Conservation (phyloP, 306 rosid genomes). For the Quercus variabilis region DNA sequence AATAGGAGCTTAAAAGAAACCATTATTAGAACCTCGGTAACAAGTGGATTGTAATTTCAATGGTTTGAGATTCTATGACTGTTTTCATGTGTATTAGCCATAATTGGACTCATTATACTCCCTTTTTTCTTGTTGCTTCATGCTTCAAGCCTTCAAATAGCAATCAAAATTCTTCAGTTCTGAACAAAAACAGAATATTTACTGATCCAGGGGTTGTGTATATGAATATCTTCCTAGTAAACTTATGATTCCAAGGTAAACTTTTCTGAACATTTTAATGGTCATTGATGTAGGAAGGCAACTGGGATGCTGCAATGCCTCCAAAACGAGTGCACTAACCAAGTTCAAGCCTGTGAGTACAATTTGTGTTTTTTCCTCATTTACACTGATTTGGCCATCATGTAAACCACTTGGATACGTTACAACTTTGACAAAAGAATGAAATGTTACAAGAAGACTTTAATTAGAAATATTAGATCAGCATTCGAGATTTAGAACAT, state of each 20-base stretch:
- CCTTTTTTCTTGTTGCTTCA: not conserved
- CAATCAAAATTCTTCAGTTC: not conserved
- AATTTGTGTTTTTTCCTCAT: not conserved
- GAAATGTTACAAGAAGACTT: not conserved
- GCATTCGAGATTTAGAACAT: not conserved
- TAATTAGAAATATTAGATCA: not conserved
- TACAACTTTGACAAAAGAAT: not conserved
- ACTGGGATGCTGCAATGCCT: conserved; percentile 29
- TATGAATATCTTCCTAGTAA: not conserved
- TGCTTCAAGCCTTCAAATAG: not conserved
- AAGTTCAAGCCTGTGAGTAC: conserved; percentile 26
- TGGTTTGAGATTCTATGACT: not conserved
- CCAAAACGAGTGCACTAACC: conserved; percentile 15
- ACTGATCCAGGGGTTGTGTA: not conserved
- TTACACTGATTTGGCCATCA: not conserved
- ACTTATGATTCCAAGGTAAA: not conserved
- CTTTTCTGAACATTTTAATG: not conserved
- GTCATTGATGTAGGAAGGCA: conserved; percentile 15
- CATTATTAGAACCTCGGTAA: not conserved
- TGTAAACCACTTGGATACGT: not conserved
- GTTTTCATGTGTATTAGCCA: not conserved
- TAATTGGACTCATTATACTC: not conserved
- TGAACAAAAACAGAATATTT: not conserved
- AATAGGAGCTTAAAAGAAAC: not conserved
- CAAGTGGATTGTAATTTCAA: not conserved